Evolutionary conservation across 116 monocot species (phyloP).

Genomic region (Dioscorea cayenensis): DNA sequence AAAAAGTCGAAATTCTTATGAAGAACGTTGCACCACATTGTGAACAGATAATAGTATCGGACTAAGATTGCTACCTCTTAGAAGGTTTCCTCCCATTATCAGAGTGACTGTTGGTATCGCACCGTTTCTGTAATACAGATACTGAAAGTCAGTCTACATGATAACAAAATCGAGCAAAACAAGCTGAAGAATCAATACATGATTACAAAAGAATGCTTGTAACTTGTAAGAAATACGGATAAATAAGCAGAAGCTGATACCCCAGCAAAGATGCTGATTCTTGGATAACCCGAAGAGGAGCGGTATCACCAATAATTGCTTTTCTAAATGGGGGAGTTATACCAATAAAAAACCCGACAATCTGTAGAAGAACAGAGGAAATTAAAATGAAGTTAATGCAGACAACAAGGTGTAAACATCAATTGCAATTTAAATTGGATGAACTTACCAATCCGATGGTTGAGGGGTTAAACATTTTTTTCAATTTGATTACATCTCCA

Average conservation of each 20-base stretch:
- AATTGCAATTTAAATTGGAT: neutral
- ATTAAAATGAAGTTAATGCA: neutral
- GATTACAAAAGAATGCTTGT: neutral
- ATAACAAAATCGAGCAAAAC: neutral
- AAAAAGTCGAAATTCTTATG: neutral
- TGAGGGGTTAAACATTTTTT: conserved; percentile 48
- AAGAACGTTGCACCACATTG: neutral
- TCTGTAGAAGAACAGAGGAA: conserved; percentile 15
- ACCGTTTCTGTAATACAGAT: conserved; percentile 9
- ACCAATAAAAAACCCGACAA: conserved; percentile 46
- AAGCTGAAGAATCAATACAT: no score
- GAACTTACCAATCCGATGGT: conserved; percentile 48
- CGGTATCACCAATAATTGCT: conserved; percentile 36
- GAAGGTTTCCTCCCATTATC: conserved; percentile 62
- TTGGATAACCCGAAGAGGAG: conserved; percentile 52
- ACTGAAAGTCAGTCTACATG: neutral
- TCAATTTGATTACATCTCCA: conserved; percentile 23
- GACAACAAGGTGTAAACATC: neutral
- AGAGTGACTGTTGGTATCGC: conserved; percentile 59
- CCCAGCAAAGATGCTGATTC: conserved; percentile 35
- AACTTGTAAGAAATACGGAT: neutral
- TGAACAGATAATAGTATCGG: neutral
- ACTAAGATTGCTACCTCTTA: conserved; percentile 8
- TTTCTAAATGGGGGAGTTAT: conserved; percentile 30
- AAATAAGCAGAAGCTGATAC: conserved; percentile 18